Evolutionary conservation across 2,329 filamentous ascomycete genomes (phyloP), one percentile per base, ranked within the genome.

Genomic region (Davidsoniella virescens): DNA sequence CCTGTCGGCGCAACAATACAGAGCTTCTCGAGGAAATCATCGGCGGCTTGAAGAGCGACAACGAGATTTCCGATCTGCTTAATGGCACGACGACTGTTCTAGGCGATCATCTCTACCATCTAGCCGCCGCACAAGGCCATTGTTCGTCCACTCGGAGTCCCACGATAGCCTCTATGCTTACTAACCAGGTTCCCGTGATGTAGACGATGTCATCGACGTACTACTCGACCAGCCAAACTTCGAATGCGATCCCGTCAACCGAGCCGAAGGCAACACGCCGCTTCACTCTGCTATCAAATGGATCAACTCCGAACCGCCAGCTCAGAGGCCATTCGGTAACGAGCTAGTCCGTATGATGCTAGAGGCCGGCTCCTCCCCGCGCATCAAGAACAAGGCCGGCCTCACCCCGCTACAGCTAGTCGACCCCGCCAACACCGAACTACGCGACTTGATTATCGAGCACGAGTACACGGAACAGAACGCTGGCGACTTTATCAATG

Each of bases 1-100:
- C 92, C 59, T 94, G 85, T 68, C 86, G 90, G 54, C 78, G 87
- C 61, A 90, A 96, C 73, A 95, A 96, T 67, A 80, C 80, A 57
- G 82, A 90, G 49, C 78, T 96, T 54, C 78, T 96, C 51, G 68
- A 76, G 58, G 82, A 92, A 59, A 75, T 88, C 52, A 72, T 95
- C 57, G 67, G 74, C 40, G 67, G 69, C 56, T 68, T 76, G 60
- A 75, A 75, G 56, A 66, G 68, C 52, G 78, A 81, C 50, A 72
- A 77, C 53, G 72, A 84, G 59, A 78, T 86, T 54, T 80, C 87
- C 33, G 64, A 75, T 47, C 79, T 94, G 57, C 78, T 98, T 63
- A 98, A 98, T 70, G 75, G 77, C 44, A 85, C 88, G 47, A 84
- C 78, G 43, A 87, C 92, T 59, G 79, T 87, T 9, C 73, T 95